Conservation (phyloP, 352 stramenopile genomes). For the Pythium periplocum region DNA sequence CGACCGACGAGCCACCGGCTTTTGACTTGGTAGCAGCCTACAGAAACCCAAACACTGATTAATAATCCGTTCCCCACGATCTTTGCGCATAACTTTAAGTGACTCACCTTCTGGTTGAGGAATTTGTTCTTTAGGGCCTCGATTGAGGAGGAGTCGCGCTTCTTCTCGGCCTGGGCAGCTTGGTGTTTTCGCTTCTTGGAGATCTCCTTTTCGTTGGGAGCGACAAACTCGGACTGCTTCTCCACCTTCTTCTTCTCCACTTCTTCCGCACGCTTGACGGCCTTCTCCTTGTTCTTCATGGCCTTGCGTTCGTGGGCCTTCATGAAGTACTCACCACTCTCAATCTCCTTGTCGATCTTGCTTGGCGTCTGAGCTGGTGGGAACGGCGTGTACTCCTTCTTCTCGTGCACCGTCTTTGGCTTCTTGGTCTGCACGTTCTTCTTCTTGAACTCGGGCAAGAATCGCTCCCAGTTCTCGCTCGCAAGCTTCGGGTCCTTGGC, state of each 20-base stretch:
- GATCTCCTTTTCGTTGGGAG: slow-evolving; percentile 71
- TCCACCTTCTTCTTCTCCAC: slow-evolving; percentile 64
- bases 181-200: slow-evolving; percentile 74
- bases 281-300: slow-evolving; percentile 89
- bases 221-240: slow-evolving; percentile 70
- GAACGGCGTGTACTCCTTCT: slow-evolving; percentile 99
- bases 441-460: slow-evolving; percentile 99
- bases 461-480: slow-evolving; percentile 98
- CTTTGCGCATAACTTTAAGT: too few species aligned
- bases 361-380: slow-evolving; percentile 91
- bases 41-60: too few species aligned
- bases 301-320: slow-evolving; percentile 94
- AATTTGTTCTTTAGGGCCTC: slow-evolving; percentile 82
- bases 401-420: slow-evolving; percentile 84
- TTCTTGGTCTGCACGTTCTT: slow-evolving; percentile 98
- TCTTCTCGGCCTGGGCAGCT: slow-evolving; percentile 34
- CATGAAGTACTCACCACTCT: slow-evolving; percentile 99
- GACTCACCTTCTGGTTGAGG: slow-evolving; percentile 59
- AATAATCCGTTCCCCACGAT: too few species aligned
- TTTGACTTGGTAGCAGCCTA: too few species aligned
- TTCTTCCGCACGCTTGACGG: slow-evolving; percentile 50
- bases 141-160: slow-evolving; percentile 40
- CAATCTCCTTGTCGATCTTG: slow-evolving; percentile 98
- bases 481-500: slow-evolving; percentile 96
- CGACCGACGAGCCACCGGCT: slow-evolving; percentile 25